Evolutionary conservation across 2,329 filamentous ascomycete genomes (phyloP), one percentile per base, ranked within the genome.

Genomic region (Penicillium sp.): DNA sequence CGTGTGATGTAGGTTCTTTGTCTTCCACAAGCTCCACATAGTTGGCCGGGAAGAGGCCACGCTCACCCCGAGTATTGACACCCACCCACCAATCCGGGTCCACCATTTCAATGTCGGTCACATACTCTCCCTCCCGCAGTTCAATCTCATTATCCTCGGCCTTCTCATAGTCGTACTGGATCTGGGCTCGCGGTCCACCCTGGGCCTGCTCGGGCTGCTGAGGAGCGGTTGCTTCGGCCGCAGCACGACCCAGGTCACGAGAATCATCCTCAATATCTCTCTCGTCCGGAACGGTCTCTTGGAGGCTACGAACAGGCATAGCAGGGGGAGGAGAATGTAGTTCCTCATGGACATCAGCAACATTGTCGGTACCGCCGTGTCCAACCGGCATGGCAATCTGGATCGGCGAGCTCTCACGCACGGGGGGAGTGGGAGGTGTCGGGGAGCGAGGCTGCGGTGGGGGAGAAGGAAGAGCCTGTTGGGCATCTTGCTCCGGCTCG

Each of bases 11-110:
- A 20, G 48, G 50, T 18, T 69, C 66, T 24, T 84, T 82, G 24
- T 83, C 87, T 37, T 89, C 87, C 35, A 94, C 81, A 22, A 96
- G 74, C 73, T 96, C 92, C 51, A 99, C 93, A 64, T 99, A 99
- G 80, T 97, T 97, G 78, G 90, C 94, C 5, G 94, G 94, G 81
- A 99, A 97, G 35, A 99, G 81, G 46, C 94, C 94, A 56, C 82
- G 87, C 74, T 97, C 91, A 66, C 94, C 94, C 59, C 81, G 82
- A 22, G 82, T 78, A 78, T 97, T 99, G 63, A 89, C 90, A 42
- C 95, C 94, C 84, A 96, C 89, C 94, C 94, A 99, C 94, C 94
- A 99, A 72, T 99, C 93, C 50, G 95, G 89, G 66, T 97, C 94
- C 2, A 99, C 91, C 89, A 95, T 95, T 61, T 97, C 91, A 67